A percentile compares a stretch with the other conserved stretches of the same genome.
Conservation (phyloP, 148 eudicot genomes). For the Persicaria maculosa region DNA sequence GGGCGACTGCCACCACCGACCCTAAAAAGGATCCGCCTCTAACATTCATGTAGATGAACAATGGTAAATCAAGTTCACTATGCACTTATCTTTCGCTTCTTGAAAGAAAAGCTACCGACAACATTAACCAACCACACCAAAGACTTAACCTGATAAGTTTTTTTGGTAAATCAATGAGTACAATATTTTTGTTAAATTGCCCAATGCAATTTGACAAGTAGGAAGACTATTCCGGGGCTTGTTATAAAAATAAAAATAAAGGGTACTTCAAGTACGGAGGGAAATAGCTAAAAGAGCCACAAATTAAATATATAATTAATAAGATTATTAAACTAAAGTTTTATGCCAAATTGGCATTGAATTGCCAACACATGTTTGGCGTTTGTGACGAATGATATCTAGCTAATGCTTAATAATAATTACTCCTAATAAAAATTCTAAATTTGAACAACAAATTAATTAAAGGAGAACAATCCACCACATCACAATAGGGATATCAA, state of each 20-base stretch:
- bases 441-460: neutral
- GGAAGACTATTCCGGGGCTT: neutral
- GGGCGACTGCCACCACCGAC: too few species aligned
- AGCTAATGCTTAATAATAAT: neutral
- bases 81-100: too few species aligned
- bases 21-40: too few species aligned
- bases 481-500: neutral
- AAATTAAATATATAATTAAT: neutral
- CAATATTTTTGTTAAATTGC: too few species aligned
- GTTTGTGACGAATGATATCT: neutral
- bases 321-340: neutral
- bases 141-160: too few species aligned
- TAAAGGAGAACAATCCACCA: neutral
- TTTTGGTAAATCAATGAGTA: too few species aligned
- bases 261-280: constrained; percentile 5
- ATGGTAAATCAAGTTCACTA: too few species aligned
- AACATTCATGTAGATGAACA: too few species aligned
- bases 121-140: too few species aligned
- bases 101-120: too few species aligned
- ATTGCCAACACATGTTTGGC: constrained; percentile 11
- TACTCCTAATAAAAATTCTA: neutral
- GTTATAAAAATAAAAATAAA: neutral
- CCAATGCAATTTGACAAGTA: neutral
- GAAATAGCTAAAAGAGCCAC: neutral
- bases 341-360: neutral